Conservation (phyloP, 1,284 basidiomycete genomes). For the Phaffia rhodozyma region DNA sequence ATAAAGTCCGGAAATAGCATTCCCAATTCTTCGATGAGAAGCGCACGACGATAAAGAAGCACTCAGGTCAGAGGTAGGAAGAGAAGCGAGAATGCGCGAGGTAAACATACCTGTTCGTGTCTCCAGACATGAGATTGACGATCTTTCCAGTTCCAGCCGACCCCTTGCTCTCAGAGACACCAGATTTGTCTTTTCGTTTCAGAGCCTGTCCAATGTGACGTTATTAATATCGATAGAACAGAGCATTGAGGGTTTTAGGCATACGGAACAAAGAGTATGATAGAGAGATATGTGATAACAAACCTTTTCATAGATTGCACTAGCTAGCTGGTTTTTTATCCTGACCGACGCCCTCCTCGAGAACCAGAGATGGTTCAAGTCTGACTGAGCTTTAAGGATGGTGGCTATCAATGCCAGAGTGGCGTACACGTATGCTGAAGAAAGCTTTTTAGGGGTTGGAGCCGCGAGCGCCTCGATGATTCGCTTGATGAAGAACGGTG, state of each 20-base stretch:
- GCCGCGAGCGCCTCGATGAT: slow-evolving; percentile 34
- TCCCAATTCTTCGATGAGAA: too few relatives aligned
- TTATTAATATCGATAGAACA: too few relatives aligned
- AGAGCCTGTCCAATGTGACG: slow-evolving; percentile 40
- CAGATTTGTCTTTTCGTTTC: slow-evolving; percentile 70
- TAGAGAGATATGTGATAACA: too few relatives aligned
- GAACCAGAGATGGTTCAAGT: slow-evolving; percentile 66
- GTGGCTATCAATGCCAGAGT: slow-evolving; percentile 51
- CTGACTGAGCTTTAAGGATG: slow-evolving; percentile 53
- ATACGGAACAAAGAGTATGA: too few relatives aligned
- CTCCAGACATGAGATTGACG: slow-evolving; percentile 40
- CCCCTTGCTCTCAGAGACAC: slow-evolving; percentile 44
- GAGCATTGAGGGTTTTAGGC: too few relatives aligned
- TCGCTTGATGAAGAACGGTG: slow-evolving; percentile 36
- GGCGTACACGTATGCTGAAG: slow-evolving; percentile 58
- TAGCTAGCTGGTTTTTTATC: slow-evolving; percentile 54
- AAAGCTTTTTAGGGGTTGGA: slow-evolving; percentile 39
- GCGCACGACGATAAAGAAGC: too few relatives aligned
- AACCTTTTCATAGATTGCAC: slow-evolving; percentile 70
- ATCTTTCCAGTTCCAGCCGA: slow-evolving; percentile 40
- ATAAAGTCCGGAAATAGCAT: too few relatives aligned
- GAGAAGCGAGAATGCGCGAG: too few relatives aligned
- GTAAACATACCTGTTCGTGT: slow-evolving; percentile 2
- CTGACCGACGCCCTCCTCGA: slow-evolving; percentile 51
- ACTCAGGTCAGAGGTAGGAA: too few relatives aligned